A percentile compares a stretch with the other conserved stretches of the same genome.
Conservation (phyloP, 805 yeast genomes). For the Schizosaccharomyces cryophilus region DNA sequence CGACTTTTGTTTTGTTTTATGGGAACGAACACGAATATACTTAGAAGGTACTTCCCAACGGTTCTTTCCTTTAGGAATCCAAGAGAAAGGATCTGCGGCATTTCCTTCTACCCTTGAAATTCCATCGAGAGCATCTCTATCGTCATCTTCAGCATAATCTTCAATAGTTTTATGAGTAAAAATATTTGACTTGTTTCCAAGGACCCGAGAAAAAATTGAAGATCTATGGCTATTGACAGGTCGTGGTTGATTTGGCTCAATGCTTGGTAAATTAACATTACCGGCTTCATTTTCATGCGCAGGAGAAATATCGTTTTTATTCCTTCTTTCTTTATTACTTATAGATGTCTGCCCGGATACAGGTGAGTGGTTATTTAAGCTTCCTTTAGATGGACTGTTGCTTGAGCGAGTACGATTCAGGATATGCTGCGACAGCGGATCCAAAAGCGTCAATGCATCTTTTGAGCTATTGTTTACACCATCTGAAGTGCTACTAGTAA, state of each 20-base stretch:
- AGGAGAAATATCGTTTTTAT: no score
- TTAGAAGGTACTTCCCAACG: constrained; percentile 9
- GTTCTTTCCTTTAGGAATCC: not conserved
- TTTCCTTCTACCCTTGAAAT: constrained; percentile 1
- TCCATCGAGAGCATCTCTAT: not conserved
- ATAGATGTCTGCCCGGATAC: no score
- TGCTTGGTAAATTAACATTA: not conserved
- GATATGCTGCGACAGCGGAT: not conserved
- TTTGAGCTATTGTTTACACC: not conserved
- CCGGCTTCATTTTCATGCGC: not conserved
- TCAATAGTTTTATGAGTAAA: not conserved
- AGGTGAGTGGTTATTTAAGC: no score
- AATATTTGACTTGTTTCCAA: no score
- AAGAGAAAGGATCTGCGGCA: not conserved
- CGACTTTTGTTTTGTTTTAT: constrained; percentile 12
- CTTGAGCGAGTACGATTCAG: not conserved
- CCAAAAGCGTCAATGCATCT: not conserved
- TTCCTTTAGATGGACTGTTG: not conserved
- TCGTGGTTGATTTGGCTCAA: not conserved
- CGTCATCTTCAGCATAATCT: not conserved
- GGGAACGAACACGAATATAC: constrained; percentile 15
- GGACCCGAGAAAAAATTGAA: no score
- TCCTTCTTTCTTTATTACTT: no score
- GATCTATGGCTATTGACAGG: not conserved
- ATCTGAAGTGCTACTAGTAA: no score